Evolutionary conservation across 371 early-diverging fungal genomes (phyloP).

Genomic region (Mortierella sp.): DNA sequence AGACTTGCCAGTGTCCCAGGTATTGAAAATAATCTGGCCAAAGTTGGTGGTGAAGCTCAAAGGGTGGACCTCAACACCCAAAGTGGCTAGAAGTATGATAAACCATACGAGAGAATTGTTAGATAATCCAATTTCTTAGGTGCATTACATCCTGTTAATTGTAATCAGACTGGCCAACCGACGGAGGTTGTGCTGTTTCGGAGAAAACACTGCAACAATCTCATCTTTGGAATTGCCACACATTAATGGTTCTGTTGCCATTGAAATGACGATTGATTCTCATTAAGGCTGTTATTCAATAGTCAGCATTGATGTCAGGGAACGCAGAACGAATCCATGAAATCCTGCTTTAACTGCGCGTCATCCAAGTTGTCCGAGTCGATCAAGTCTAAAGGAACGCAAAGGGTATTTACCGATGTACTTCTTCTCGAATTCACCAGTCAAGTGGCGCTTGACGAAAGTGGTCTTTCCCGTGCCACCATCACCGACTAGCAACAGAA

Average conservation of each 20-base stretch:
- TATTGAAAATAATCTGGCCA: conserved; percentile 97
- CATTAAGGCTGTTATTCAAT: too few species aligned
- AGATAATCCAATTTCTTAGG: neutral
- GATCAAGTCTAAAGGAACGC: conserved; percentile 97
- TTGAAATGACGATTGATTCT: too few species aligned
- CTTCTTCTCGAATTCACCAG: conserved; percentile 99
- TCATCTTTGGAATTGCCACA: too few species aligned
- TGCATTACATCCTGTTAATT: neutral
- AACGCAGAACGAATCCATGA: too few species aligned
- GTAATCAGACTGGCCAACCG: too few species aligned
- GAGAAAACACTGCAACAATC: too few species aligned
- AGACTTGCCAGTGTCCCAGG: conserved; percentile 91
- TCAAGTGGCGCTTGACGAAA: conserved; percentile 99
- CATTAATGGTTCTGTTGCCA: too few species aligned
- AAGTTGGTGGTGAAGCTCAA: conserved; percentile 98
- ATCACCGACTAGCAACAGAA: conserved; percentile 99
- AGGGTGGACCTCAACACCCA: conserved; percentile 99
- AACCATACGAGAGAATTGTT: neutral
- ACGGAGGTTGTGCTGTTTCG: too few species aligned
- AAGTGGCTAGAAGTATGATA: conserved; percentile 84
- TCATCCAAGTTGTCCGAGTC: too few species aligned
- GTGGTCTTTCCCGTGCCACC: conserved; percentile 99
- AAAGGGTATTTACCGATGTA: conserved; percentile 98
- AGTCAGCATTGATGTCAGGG: too few species aligned
- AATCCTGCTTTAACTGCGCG: too few species aligned